A percentile compares a stretch with the other conserved stretches of the same genome.
Conservation (phyloP, 2,329 filamentous ascomycete species). For the Ascochyta lentis region DNA sequence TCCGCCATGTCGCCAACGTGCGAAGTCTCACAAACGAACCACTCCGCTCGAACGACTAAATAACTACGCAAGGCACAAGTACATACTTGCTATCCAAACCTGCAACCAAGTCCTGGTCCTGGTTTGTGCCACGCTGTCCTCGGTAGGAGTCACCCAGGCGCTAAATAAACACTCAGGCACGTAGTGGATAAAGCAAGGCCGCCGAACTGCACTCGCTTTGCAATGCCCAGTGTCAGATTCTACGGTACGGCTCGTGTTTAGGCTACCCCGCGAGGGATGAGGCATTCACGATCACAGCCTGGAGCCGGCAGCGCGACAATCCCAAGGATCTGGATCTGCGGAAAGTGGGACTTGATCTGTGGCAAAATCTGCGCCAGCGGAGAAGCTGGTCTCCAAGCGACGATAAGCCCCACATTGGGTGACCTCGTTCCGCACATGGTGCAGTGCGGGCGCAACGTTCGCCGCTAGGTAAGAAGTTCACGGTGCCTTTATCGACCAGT, state of each 20-base stretch:
- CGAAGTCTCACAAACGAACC: no score
- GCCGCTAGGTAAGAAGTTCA: slow-evolving; percentile 6
- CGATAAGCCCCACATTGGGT: slow-evolving; percentile 12
- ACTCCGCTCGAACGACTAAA: background rate
- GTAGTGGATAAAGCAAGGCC: background rate
- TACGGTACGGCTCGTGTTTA: slow-evolving; percentile 13
- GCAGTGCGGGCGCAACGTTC: slow-evolving; percentile 9
- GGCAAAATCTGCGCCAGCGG: slow-evolving; percentile 13
- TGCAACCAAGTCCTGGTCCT: background rate
- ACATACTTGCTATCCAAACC: background rate
- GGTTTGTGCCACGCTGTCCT: background rate
- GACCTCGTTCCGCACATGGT: slow-evolving; percentile 10
- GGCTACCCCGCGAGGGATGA: slow-evolving; percentile 1
- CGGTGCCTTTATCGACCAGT: slow-evolving; percentile 9
- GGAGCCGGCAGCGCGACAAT: slow-evolving; percentile 5
- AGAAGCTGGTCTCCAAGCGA: slow-evolving; percentile 11
- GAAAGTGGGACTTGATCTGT: slow-evolving; percentile 13
- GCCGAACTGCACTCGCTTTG: background rate
- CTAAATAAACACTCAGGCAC: background rate
- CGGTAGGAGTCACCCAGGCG: background rate
- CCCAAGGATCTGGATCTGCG: slow-evolving; percentile 15
- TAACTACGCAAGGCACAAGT: background rate
- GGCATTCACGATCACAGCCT: slow-evolving; percentile 1
- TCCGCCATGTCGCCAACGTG: background rate
- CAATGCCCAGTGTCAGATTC: background rate